Evolutionary conservation across 495 filamentous ascomycete species (phyloP), one percentile per base, ranked within the genome.

Genomic region (Neurospora tetrasperma): DNA sequence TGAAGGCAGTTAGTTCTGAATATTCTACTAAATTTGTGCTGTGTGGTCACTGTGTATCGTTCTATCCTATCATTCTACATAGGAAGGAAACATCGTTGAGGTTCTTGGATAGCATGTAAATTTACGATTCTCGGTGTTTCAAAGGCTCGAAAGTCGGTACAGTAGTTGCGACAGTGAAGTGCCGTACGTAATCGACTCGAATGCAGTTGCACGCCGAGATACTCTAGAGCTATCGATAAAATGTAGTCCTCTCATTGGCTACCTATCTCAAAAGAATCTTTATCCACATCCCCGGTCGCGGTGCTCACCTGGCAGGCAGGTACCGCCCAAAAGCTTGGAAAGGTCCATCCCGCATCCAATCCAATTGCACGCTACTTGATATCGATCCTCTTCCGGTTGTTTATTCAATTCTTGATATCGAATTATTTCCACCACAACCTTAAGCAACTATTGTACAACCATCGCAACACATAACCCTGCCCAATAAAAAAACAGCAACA

Each of bases 231-330:
- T 27, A 66, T 66, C 27, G 20, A 27, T 20, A 59, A 66, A 38
- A 38, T 66, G 2, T 9, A 35, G 27, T 6, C 18, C 54, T 41
- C 31, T 72, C 69, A 78, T 78, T 78, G 77, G 77, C 69, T 69
- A 14, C 77, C 69, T 68, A 72, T 74, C 71, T 8, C 1, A 70
- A 75, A 74, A 62, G 54, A 62, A 35, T 62, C 12, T 62, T 62
- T 16, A 62, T 62, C 54, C 27, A 62, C 54, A 35, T 3, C 46
- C 46, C 46, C 48, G 48, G 48, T 59, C 11, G 54, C 27, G 23
- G 54, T 66, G 1, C 27, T 62, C 54, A 35, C 23, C 27, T 66
- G 54, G 27, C 27, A 66, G 31, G 31, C 27, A 62, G 12, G 42
- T 38, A 16, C 46, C 42, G 42, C 74, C 69, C 71, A 74, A 71